phyloP scores from a whole-genome alignment of 2,329 filamentous ascomycete genomes.

The Trichophyton simii region DNA sequence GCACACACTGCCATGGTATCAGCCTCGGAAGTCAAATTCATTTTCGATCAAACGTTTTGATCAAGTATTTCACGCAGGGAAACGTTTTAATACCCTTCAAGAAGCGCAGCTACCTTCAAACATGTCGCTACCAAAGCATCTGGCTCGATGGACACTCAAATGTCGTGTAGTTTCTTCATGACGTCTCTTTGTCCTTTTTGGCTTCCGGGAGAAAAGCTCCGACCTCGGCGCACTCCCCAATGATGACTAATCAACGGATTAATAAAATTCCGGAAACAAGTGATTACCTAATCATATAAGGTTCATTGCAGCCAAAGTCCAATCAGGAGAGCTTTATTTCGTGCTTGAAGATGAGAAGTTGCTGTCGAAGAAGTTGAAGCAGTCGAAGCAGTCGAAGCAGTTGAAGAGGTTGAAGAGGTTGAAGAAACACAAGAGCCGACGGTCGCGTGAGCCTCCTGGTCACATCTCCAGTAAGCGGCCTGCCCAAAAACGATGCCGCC shows the following conservation, averaged over 20 bases:
- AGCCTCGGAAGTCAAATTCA: no score
- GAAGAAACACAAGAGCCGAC: neutral
- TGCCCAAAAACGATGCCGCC: neutral
- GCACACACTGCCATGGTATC: no score
- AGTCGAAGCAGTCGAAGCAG: neutral
- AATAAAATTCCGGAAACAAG: neutral
- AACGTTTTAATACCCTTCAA: no score
- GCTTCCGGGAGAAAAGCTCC: neutral
- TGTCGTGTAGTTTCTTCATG: neutral
- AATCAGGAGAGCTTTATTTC: constrained; percentile 1
- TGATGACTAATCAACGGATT: neutral
- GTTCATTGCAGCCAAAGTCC: neutral
- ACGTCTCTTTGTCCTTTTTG: neutral
- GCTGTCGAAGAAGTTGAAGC: no score
- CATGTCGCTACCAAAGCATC: no score
- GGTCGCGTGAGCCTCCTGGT: neutral
- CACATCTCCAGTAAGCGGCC: neutral
- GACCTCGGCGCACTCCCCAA: neutral
- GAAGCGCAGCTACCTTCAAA: no score
- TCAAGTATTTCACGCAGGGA: no score
- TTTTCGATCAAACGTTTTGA: no score
- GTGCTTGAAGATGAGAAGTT: neutral
- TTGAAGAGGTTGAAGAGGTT: no score
- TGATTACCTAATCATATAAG: neutral
- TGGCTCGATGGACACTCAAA: no score